Base-by-base conservation (phyloP, 2,329 filamentous ascomycete genomes). In the Stemphylium lycopersici region DNA sequence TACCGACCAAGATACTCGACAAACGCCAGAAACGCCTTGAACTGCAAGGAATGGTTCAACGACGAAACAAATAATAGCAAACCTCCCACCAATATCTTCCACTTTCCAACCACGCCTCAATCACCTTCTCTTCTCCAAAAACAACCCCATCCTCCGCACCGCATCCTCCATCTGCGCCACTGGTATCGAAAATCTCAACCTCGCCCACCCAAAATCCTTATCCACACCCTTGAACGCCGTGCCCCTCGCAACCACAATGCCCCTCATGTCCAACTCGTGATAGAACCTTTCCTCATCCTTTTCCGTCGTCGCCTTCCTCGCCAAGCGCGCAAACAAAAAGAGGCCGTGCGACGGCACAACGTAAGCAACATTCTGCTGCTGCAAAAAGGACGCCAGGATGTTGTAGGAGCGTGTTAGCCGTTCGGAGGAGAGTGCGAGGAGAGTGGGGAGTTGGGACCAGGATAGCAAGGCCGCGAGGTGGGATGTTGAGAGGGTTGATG, bases 121-220 rank as follows among this genome's bases (percentile, higher is more conserved):
- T 44, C 37, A 55, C n/a, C 34, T 4, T 33, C 24, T 24, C 37
- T 24, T 47, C 6, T n/a, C 42, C 11, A 58, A 41, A 50, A 68
- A 66, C 7, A 10, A 18, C 4, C 36, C 42, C 5, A 45, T 16
- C 10, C 13, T 45, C 31, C 18, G 12, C 18, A 48, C 12, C 7
- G 20, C 36, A 3, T 26, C 43, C 13, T 46, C 49, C 26, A 71
- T 52, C 24, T 53, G 56, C 41, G 37, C 49, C 13, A 69, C 10
- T 4, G 55, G 65, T 16, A 69, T 38, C 2, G 61, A 61, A 34
- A 73, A 70, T 16, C 63, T 48, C 29, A 73, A 54, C 39, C 70
- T 60, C 12, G 59, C 62, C 70, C 70, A 73, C 2, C 70, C 70
- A 59, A 50, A 65, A 36, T 70, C 63, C n/a, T 47, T 57, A 24